Evolutionary conservation across 2,329 filamentous ascomycete species (phyloP).

Genomic region (Nannizzia gypsea): DNA sequence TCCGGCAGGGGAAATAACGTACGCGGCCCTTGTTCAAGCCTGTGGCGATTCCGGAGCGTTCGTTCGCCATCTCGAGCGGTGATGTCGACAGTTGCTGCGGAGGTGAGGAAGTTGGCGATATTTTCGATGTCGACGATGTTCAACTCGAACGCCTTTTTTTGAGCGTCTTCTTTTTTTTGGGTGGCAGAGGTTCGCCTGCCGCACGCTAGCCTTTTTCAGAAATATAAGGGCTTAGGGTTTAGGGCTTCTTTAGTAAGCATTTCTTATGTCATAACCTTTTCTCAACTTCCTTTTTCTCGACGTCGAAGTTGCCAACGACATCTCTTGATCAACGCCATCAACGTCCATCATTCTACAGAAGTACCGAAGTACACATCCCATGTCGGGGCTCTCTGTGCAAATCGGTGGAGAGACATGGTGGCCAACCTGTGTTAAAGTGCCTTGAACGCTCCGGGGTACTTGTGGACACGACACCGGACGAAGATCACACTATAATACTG

Average conservation of each 20-base stretch:
- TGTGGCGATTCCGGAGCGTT: constrained; percentile 44
- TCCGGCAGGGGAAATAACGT: constrained; percentile 31
- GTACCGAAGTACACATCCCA: too few relatives aligned
- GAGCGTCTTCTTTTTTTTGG: constrained; percentile 21
- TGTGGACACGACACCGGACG: too few relatives aligned
- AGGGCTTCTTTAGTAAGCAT: constrained; percentile 13
- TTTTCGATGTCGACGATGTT: constrained; percentile 8
- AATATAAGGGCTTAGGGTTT: constrained; percentile 30
- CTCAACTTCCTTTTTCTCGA: background rate
- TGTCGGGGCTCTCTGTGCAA: too few relatives aligned
- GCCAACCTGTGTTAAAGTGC: too few relatives aligned
- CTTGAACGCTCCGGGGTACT: too few relatives aligned
- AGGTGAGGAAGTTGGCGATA: constrained; percentile 12
- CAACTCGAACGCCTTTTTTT: background rate
- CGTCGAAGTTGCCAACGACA: background rate
- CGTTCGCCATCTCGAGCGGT: constrained; percentile 39
- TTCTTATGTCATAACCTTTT: background rate
- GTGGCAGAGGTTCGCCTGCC: background rate
- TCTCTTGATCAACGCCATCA: too few relatives aligned
- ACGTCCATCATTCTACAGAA: too few relatives aligned
- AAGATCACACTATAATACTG: too few relatives aligned
- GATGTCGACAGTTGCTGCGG: constrained; percentile 14
- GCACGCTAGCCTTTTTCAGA: constrained; percentile 22
- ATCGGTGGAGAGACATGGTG: too few relatives aligned
- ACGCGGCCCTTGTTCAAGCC: constrained; percentile 57